A percentile compares a stretch with the other conserved stretches of the same genome.
phyloP scores from a whole-genome alignment of 208 protist species.

The Phytomonas sp. region DNA sequence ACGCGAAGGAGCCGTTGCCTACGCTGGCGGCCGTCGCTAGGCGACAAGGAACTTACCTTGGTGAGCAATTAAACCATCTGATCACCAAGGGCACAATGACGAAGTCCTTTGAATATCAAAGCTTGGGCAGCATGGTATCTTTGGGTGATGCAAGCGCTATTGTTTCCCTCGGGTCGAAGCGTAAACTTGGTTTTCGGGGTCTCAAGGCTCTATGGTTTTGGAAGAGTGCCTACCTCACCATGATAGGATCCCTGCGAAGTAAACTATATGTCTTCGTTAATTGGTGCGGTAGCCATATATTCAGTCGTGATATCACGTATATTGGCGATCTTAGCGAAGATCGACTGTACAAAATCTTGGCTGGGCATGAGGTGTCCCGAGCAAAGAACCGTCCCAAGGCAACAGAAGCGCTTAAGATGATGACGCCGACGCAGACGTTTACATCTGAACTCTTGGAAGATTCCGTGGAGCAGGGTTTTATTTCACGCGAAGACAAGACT shows the following conservation, averaged over 20 bases:
- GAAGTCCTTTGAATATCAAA: constrained; percentile 64
- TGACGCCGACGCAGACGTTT: constrained; percentile 24
- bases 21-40: constrained; percentile 75
- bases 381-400: constrained; percentile 38
- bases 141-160: constrained; percentile 63
- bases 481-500: constrained; percentile 21
- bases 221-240: constrained; percentile 83
- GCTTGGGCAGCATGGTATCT: constrained; percentile 72
- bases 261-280: constrained; percentile 82
- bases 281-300: constrained; percentile 69
- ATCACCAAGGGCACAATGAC: constrained; percentile 18
- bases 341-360: constrained; percentile 47
- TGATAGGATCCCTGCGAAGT: constrained; percentile 70
- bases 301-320: constrained; percentile 81
- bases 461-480: constrained; percentile 21
- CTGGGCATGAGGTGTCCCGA: constrained; percentile 51
- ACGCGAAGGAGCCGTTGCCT: constrained; percentile 44
- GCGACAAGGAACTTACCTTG: constrained; percentile 77
- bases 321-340: constrained; percentile 78
- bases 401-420: constrained; percentile 32
- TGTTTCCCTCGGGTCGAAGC: constrained; percentile 50
- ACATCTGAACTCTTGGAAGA: constrained; percentile 32
- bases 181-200: constrained; percentile 60
- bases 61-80: constrained; percentile 51
- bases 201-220: constrained; percentile 74